phyloP scores from a whole-genome alignment of 805 yeast genomes.

The Candida pseudoglaebosa region DNA sequence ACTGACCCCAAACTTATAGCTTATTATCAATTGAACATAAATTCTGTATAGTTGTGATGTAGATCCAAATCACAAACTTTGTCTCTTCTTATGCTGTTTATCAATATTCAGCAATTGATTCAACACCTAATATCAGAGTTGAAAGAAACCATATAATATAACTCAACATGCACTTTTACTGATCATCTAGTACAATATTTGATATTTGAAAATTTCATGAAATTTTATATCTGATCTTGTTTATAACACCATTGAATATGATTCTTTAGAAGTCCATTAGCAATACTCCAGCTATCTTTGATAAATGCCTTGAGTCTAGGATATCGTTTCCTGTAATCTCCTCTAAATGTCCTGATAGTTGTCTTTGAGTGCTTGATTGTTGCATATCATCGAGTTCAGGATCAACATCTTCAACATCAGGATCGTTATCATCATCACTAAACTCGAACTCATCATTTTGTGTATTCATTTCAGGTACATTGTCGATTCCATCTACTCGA shows the following conservation, averaged over 20 bases:
- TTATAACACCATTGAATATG: not conserved
- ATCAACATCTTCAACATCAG: constrained; percentile 15
- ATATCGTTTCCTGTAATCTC: constrained; percentile 21
- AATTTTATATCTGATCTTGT: no score
- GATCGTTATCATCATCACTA: constrained; percentile 11
- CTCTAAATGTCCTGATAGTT: constrained; percentile 11
- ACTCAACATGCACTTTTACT: no score
- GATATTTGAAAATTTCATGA: no score
- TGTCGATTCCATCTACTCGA: constrained; percentile 34
- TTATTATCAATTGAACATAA: no score
- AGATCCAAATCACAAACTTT: no score
- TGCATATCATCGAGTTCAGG: constrained; percentile 10
- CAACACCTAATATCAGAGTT: no score
- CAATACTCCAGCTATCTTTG: constrained; percentile 53
- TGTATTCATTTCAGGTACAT: constrained; percentile 12
- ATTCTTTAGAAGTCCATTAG: constrained; percentile 47
- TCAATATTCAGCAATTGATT: no score
- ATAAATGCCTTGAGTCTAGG: constrained; percentile 52
- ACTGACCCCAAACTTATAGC: no score
- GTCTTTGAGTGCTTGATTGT: constrained; percentile 18
- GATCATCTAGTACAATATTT: no score
- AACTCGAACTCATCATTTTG: constrained; percentile 14
- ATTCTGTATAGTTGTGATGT: no score
- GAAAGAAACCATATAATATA: no score
- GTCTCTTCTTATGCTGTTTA: no score